Evolutionary conservation across 768 basidiomycete genomes (phyloP), one percentile per base, ranked within the genome.

Genomic region (Kwoniella shandongensis): DNA sequence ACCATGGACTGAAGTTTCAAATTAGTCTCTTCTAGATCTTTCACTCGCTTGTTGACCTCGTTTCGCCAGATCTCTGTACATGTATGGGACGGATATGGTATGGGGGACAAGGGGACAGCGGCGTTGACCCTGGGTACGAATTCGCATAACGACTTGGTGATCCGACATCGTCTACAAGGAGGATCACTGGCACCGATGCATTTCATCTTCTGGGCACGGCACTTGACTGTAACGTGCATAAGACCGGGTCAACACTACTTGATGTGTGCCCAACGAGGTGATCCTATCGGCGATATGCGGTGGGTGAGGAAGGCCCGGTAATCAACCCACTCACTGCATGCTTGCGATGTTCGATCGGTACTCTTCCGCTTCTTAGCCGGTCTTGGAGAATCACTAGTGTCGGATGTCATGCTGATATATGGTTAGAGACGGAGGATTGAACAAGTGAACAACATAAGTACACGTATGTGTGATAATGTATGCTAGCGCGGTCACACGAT

Each of bases 111-210:
- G n/a, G 40, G 40, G 17, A 42, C n/a, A 5, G 40, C 40, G 6
- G 40, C 40, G 22, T 42, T 42, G 40, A 18, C 40, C n/a, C 40
- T n/a, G n/a, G 40, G 22, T 6, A 42, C 40, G 22, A 42, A 42
- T 6, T 42, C 40, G n/a, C 40, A 42, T 42, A 42, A 23, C n/a
- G 40, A 42, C 6, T 23, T 23, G 17, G 40, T 42, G n/a, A 42
- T n/a, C 8, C 40, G 40, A 42, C 40, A 42, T 7, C 40, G 40
- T 7, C 40, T 6, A 23, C 40, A 42, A 8, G 40, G 40, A 8
- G 40, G 40, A 42, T 42, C 40, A 17, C 22, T 42, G 7, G 40
- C 40, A 8, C 40, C 40, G 22, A 42, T 42, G n/a, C 40, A 42
- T 42, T 42, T 42, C 40, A 42, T 42, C 40, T 42, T 42, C n/a